A percentile compares a stretch with the other conserved stretches of the same genome.
phyloP scores from a whole-genome alignment of 192 early-diverging fungal genomes.

The Entophlyctis luteolus region DNA sequence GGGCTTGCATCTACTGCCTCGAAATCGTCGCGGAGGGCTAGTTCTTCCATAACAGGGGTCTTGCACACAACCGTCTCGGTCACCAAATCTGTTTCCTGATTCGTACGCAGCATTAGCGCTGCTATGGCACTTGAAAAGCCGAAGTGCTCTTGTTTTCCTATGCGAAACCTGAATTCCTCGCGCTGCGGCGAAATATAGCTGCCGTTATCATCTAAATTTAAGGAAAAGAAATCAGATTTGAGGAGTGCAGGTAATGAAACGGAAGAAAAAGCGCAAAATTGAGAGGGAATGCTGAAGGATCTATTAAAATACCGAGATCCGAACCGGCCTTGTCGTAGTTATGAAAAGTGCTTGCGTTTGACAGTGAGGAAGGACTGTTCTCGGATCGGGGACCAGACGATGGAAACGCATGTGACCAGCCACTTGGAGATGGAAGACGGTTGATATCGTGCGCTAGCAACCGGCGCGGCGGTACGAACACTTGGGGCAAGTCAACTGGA shows the following conservation, averaged over 20 bases:
- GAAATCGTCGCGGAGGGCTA: neutral
- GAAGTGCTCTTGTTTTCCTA: neutral
- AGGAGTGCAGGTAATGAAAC: no score
- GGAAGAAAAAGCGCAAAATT: no score
- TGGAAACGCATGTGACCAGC: slow-evolving; percentile 6
- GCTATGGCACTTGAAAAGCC: slow-evolving; percentile 3
- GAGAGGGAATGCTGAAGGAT: no score
- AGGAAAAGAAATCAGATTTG: no score
- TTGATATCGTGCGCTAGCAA: neutral
- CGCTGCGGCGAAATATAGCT: no score
- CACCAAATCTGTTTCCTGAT: neutral
- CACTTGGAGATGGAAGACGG: neutral
- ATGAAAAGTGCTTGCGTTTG: neutral
- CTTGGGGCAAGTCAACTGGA: no score
- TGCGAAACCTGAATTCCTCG: neutral
- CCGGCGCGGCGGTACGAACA: neutral
- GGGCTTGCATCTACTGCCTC: neutral
- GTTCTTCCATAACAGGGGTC: neutral
- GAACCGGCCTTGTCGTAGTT: no score
- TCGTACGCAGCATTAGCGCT: neutral
- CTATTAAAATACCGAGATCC: no score
- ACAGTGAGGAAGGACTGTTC: neutral
- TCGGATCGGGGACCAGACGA: neutral
- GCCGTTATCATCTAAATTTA: no score
- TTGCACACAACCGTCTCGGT: neutral